These are phyloP conservation scores for Drosera capensis DNA, from an alignment of 148 eudicot species.

Conservation along the genomic window DNA sequence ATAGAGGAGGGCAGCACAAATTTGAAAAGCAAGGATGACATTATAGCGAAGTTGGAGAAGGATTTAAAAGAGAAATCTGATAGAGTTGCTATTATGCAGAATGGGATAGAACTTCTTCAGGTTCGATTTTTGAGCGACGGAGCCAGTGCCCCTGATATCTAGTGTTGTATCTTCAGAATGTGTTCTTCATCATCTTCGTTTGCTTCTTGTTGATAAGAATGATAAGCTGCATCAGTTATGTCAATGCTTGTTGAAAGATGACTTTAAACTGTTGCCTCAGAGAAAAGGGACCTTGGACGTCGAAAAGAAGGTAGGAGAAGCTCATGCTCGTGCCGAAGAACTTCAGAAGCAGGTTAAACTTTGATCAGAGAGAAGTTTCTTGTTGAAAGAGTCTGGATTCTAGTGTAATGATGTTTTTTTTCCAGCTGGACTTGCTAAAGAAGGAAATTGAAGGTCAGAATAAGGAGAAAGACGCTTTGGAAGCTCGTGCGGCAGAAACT, in stretches of 20 bases:
- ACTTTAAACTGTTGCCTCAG: constrained; percentile 13
- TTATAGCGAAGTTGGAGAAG: constrained; percentile 39
- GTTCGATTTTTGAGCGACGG: constrained; percentile 10
- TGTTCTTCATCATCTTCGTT: not conserved
- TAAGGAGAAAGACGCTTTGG: constrained; percentile 36
- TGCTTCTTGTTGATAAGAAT: not conserved
- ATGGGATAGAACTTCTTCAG: constrained; percentile 42
- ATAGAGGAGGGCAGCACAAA: constrained; percentile 33
- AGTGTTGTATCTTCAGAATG: too few relatives aligned
- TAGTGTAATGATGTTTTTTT: constrained; percentile 17
- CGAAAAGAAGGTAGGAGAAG: constrained; percentile 38
- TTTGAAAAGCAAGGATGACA: constrained; percentile 46
- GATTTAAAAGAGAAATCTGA: constrained; percentile 40
- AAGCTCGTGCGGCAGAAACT: constrained; percentile 27
- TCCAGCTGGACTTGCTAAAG: constrained; percentile 48
- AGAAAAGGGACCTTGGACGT: constrained; percentile 48
- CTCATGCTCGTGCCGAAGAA: constrained; percentile 43
- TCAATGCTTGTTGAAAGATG: not conserved
- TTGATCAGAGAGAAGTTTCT: too few relatives aligned
- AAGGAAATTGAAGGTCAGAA: constrained; percentile 42
- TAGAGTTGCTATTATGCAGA: constrained; percentile 37
- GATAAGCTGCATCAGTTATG: not conserved
- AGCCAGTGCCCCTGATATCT: too few relatives aligned
- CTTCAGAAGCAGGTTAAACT: constrained; percentile 54
- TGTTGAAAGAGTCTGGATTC: constrained; percentile 42